These are phyloP conservation scores for Wickerhamomyces chaumierensis DNA, from an alignment of 805 yeast genomes.

Conservation along the genomic window DNA sequence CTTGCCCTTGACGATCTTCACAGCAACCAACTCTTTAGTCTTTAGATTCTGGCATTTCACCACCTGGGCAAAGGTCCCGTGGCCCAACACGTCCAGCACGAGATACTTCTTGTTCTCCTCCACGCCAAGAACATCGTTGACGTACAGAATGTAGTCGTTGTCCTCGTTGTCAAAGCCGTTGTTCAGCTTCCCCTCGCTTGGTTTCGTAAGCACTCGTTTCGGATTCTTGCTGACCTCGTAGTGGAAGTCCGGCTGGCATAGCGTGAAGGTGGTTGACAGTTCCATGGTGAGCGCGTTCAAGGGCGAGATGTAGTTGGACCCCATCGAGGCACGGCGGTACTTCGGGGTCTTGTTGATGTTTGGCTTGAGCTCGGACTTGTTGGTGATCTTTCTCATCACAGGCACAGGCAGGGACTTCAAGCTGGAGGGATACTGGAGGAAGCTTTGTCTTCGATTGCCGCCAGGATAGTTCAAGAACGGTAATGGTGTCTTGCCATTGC, in stretches of 20 bases:
- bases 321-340: conserved; percentile 57
- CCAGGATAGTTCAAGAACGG: not conserved
- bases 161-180: conserved; percentile 84
- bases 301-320: conserved; percentile 64
- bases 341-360: conserved; percentile 49
- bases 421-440: conserved; percentile 14
- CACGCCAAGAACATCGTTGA: conserved; percentile 83
- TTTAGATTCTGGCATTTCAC: conserved; percentile 74
- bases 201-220: conserved; percentile 83
- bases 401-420: conserved; percentile 35
- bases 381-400: conserved; percentile 28
- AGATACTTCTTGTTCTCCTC: conserved; percentile 79
- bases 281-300: conserved; percentile 68
- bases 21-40: conserved; percentile 77
- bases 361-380: conserved; percentile 49
- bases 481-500: conserved; percentile 6
- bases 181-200: conserved; percentile 70
- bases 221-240: conserved; percentile 84
- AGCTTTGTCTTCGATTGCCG: conserved; percentile 13
- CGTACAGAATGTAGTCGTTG: conserved; percentile 84
- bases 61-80: conserved; percentile 98
- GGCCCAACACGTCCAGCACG: conserved; percentile 84
- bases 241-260: conserved; percentile 77
- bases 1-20: conserved; percentile 85
- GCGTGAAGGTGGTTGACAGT: conserved; percentile 66